Percentiles rank a stretch among this genome's conserved stretches.
These are phyloP conservation scores for Chrysanthemum seticuspe DNA, from an alignment of 129 eudicot genomes.

Conservation along the genomic window DNA sequence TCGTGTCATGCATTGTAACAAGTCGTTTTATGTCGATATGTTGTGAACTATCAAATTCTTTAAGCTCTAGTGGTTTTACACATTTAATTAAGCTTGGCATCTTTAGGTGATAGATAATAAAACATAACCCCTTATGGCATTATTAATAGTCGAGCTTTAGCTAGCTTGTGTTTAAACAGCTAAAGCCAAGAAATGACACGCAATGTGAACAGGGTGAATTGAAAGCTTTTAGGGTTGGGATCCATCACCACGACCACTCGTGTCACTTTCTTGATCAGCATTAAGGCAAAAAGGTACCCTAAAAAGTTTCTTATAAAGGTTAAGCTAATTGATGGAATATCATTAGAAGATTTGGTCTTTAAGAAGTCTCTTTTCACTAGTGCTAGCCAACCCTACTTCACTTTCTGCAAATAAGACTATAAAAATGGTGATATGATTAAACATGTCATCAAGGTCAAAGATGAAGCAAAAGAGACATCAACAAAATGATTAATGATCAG, in stretches of 20 bases:
- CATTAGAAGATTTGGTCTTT: constrained; percentile 21
- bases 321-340: constrained; percentile 24
- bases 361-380: constrained; percentile 25
- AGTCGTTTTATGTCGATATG: no score
- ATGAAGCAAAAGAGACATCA: constrained; percentile 16
- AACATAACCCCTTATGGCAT: not conserved
- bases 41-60: no score
- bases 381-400: constrained; percentile 36
- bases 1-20: not conserved
- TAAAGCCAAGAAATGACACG: no score
- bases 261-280: not conserved
- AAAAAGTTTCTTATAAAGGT: constrained; percentile 23
- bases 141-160: not conserved
- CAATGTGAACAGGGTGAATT: no score
- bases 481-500: constrained; percentile 6
- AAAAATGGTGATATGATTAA: constrained; percentile 29
- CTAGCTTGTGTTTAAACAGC: not conserved
- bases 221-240: not conserved
- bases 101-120: constrained; percentile 3
- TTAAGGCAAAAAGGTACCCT: constrained; percentile 7
- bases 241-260: not conserved
- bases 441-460: constrained; percentile 31
- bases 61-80: not conserved
- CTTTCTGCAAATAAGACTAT: constrained; percentile 20
- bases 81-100: not conserved